Conservation (phyloP, 2,329 filamentous ascomycete species). For the Fusarium sublunatum region DNA sequence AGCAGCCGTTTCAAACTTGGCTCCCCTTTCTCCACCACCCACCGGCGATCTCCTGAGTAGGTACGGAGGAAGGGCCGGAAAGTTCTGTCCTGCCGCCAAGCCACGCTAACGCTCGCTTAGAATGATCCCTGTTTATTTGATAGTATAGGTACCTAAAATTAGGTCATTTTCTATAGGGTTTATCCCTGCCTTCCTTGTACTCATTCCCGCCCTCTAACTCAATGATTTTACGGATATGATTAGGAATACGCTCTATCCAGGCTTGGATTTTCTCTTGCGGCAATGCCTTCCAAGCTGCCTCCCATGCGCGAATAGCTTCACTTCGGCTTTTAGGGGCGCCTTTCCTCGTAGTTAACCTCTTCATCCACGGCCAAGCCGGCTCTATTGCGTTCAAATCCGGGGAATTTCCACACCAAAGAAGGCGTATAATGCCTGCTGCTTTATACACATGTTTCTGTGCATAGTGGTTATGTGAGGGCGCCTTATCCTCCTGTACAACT, state of each 20-base stretch:
- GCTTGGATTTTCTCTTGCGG: neutral
- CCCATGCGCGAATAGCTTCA: neutral
- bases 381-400: neutral
- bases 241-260: no score
- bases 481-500: slow-evolving; percentile 18
- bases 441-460: neutral
- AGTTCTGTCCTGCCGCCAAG: no score
- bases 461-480: neutral
- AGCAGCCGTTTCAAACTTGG: slow-evolving; percentile 26
- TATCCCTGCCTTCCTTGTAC: no score
- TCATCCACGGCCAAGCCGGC: slow-evolving; percentile 4
- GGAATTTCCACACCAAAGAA: slow-evolving; percentile 1
- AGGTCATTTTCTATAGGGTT: no score
- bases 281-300: no score
- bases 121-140: no score
- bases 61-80: neutral
- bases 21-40: slow-evolving; percentile 26
- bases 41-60: neutral
- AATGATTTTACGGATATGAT: no score
- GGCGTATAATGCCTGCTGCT: neutral
- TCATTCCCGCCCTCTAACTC: no score
- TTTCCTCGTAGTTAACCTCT: slow-evolving; percentile 4
- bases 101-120: no score
- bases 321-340: neutral
- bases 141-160: no score